A percentile compares a stretch with the other conserved stretches of the same genome.
phyloP scores from a whole-genome alignment of 352 stramenopile species.

The Globisporangium irregulare region DNA sequence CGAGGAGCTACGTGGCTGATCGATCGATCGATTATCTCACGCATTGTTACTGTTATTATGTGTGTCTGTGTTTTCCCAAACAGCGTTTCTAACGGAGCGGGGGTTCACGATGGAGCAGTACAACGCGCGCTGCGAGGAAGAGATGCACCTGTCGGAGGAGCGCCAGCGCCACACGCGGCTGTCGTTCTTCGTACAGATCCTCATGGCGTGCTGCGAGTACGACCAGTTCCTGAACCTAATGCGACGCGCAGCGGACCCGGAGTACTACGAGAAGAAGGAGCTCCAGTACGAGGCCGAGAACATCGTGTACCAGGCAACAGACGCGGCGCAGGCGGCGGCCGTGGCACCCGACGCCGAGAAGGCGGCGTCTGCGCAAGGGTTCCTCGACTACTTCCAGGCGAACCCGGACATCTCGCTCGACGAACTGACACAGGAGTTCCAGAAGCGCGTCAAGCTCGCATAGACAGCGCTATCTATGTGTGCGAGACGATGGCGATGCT shows the following conservation, averaged over 20 bases:
- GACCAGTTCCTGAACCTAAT: slow-evolving; percentile 87
- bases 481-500: background rate
- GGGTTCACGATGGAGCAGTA: slow-evolving; percentile 81
- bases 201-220: slow-evolving; percentile 76
- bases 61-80: background rate
- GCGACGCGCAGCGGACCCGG: slow-evolving; percentile 66
- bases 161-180: slow-evolving; percentile 72
- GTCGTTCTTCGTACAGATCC: slow-evolving; percentile 82
- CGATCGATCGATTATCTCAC: background rate
- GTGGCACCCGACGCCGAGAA: slow-evolving; percentile 21
- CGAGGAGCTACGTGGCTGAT: background rate
- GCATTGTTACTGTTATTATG: background rate
- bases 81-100: slow-evolving; percentile 44
- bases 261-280: slow-evolving; percentile 83
- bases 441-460: slow-evolving; percentile 62
- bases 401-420: slow-evolving; percentile 69
- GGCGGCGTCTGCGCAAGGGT: slow-evolving; percentile 52
- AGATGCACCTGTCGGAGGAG: slow-evolving; percentile 64
- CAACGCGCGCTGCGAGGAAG: slow-evolving; percentile 60
- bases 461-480: slow-evolving; percentile 15
- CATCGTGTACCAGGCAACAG: slow-evolving; percentile 50
- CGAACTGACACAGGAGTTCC: slow-evolving; percentile 71
- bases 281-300: slow-evolving; percentile 63
- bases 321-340: slow-evolving; percentile 34
- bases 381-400: slow-evolving; percentile 68